Percentiles rank a stretch among this genome's conserved stretches.
Evolutionary conservation across 2,329 filamentous ascomycete species (phyloP).

Genomic region (Xylaria sp.): DNA sequence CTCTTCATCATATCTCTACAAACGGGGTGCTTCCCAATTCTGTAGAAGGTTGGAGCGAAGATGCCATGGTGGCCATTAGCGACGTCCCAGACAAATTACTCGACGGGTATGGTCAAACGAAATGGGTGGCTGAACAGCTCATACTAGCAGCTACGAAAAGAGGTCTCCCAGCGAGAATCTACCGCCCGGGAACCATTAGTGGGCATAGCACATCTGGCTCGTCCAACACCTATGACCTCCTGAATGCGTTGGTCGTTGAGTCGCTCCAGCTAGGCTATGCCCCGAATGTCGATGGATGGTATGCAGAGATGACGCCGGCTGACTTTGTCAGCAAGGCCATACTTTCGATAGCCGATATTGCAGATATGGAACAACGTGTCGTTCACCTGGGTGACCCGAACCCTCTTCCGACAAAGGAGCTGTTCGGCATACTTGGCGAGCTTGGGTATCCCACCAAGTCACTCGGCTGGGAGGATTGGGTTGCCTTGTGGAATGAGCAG

Average conservation of each 20-base stretch:
- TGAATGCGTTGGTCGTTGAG: conserved; percentile 81
- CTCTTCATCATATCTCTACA: conserved; percentile 81
- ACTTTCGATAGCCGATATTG: conserved; percentile 73
- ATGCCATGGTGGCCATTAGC: conserved; percentile 72
- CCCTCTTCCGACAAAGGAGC: conserved; percentile 71
- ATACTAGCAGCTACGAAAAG: conserved; percentile 75
- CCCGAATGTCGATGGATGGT: conserved; percentile 79
- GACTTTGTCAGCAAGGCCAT: conserved; percentile 84
- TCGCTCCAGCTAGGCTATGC: conserved; percentile 77
- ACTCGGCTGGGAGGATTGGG: conserved; percentile 79
- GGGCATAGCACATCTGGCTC: conserved; percentile 80
- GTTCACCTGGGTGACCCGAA: conserved; percentile 81
- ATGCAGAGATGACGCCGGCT: conserved; percentile 85
- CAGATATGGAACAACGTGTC: conserved; percentile 69
- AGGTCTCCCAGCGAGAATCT: conserved; percentile 76
- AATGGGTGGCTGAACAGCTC: conserved; percentile 83
- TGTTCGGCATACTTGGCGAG: conserved; percentile 72
- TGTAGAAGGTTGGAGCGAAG: conserved; percentile 76
- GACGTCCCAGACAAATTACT: conserved; percentile 75
- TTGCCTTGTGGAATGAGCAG: conserved; percentile 77
- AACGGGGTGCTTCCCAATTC: conserved; percentile 82
- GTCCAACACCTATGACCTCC: conserved; percentile 80
- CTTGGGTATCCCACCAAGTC: conserved; percentile 77
- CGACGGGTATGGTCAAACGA: conserved; percentile 82
- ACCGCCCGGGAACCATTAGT: conserved; percentile 80